Base-by-base conservation (phyloP, 352 stramenopile genomes). In the Phytophthora multivora region DNA sequence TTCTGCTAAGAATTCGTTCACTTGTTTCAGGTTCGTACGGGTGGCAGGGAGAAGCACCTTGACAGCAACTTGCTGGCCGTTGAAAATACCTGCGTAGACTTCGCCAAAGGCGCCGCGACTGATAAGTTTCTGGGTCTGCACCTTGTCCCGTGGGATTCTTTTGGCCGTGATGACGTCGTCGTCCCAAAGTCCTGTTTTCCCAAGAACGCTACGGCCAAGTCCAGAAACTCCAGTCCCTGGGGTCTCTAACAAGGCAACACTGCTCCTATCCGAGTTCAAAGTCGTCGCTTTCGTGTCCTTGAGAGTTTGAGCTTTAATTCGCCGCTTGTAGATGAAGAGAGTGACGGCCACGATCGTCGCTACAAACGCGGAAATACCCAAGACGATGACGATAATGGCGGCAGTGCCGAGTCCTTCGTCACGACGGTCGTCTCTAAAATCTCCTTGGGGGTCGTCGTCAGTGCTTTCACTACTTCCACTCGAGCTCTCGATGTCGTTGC, bases 1-100 rank as follows among this genome's bases (percentile, higher is more conserved):
- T 49, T 89, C 80, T 2, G 53, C 51, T 9, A 80, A 47, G 25
- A 87, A 83, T 1, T 69, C 60, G 23, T 77, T 69, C 3, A 84
- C 77, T 10, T 84, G 61, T 23, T 71, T 63, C 6, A 69, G 30
- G 19, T 53, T 64, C 6, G 42, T 36, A 0, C 59, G 51, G 0
- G 59, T 69, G 2, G 36, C 52, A 10, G 64, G 51, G 4, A 61
- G 33, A 40, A 72, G 23, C 54, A 83, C 72, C 59, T 87, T 87
- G 61, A 87, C 68, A 1, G 72, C 77, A 16, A 87, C 75, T n/a
- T 61, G 46, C 7, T 79, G 35, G 10, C 51, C 63, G 23, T 75
- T 72, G 53, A 77, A 87, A 8, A 61, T 55, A 7, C 72, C 72
- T 0, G 53, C 21, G 25, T 78, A 71, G 6, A 84, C 75, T 59